Conservation (phyloP, 352 stramenopile genomes). For the Phytophthora cactorum region DNA sequence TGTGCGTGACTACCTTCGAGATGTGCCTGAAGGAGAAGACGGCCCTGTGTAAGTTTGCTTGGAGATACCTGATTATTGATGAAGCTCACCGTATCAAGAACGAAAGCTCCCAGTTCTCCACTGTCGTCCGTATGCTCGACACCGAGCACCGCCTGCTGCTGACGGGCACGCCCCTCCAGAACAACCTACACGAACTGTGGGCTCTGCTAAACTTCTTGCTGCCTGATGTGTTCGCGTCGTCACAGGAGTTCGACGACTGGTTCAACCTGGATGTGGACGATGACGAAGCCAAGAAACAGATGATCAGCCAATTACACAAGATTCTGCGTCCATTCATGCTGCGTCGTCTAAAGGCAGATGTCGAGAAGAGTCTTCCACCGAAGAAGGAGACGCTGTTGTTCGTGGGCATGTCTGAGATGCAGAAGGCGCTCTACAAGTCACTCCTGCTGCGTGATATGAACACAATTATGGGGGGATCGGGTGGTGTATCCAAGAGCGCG, state of each 20-base stretch:
- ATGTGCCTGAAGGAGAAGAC: conserved; percentile 93
- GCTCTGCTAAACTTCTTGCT: conserved; percentile 95
- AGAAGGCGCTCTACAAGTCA: conserved; percentile 98
- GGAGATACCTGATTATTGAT: conserved; percentile 90
- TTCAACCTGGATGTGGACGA: conserved; percentile 90
- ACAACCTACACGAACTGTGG: conserved; percentile 96
- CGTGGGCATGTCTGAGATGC: conserved; percentile 91
- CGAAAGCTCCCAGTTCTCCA: conserved; percentile 89
- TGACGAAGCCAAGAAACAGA: conserved; percentile 90
- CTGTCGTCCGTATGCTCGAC: conserved; percentile 83
- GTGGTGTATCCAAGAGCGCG: conserved; percentile 79
- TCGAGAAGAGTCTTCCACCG: conserved; percentile 97
- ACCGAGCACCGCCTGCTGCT: conserved; percentile 90
- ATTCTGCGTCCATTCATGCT: conserved; percentile 97
- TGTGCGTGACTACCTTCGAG: conserved; percentile 98
- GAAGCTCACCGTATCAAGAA: conserved; percentile 92
- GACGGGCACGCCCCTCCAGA: conserved; percentile 95
- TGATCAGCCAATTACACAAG: conserved; percentile 90
- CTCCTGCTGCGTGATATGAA: conserved; percentile 96
- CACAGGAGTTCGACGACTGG: conserved; percentile 90
- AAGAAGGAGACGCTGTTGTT: conserved; percentile 98
- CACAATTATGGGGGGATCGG: conserved; percentile 71
- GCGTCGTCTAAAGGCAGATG: conserved; percentile 97
- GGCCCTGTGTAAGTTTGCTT: conserved; percentile 91
- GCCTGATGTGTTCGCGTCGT: conserved; percentile 93